Base-by-base conservation (phyloP, 441 rosid genomes). In the Erodium trifolium region DNA sequence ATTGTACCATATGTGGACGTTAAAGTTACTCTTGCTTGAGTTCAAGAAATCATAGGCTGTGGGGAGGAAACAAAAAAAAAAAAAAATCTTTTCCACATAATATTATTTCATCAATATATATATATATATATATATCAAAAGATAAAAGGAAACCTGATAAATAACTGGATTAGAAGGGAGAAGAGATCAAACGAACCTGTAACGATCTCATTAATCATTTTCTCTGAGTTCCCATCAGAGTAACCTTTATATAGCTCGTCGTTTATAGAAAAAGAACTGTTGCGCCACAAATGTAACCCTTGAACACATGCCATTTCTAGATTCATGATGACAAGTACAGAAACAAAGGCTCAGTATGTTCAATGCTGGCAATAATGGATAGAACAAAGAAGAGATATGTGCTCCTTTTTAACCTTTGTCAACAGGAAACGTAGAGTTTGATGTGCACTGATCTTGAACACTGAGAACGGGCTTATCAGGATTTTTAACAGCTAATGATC, bases 1-100 rank as follows among this genome's bases (percentile, higher is more conserved):
- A 29, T 71, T 71, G 18, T 71, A 71, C 73, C 68, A 71, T 45
- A 71, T 51, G 9, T 64, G 65, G 34, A 64, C 68, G 31, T 65
- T 64, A 60, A 65, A 71, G 62, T 47, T 65, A 9, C 12, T 43
- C 29, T 11, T 29, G 59, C 31, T 17, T 27, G 73, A 62, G 67
- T 64, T 51, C 23, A 71, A 43, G 73, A 71, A 64, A 64, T 71
- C 73, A 64, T 71, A 71, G 34, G 68, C 73, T 71, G 64, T 18
- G 49, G 51, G 11, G 16, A 53, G 27, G 27, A 23, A 23, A 23
- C 27, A 23, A 23, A 23, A 23, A 45, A 12, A 23, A 23, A 45
- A 12, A n/a, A 5, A 35, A 53, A 1, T 34, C 31, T 37, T 27
- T 53, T 51, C 3, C 34, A 8, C 23, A 71, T 64, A 13, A 9